Base-by-base conservation (phyloP, 2,329 filamentous ascomycete genomes). In the Penicillium sp. region DNA sequence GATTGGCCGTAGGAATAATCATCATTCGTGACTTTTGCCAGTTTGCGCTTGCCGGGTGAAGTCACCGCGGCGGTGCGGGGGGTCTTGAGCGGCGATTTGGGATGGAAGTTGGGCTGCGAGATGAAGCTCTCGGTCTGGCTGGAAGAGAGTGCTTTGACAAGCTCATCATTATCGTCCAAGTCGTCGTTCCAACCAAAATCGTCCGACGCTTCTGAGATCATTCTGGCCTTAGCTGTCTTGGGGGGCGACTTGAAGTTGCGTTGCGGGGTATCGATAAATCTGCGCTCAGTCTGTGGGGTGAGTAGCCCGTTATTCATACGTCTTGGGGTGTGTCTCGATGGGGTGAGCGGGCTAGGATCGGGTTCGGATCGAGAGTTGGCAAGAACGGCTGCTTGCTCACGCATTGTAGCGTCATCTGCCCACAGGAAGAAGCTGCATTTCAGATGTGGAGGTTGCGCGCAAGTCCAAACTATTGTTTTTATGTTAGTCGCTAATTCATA, bases 381-480 rank as follows among this genome's bases (percentile, higher is more conserved):
- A 59, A 82, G 66, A 6, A 84, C 70, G 23, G 77, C 77, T 11
- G 70, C 71, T 57, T 79, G 78, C 68, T 84, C 81, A 21, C 84
- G 75, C n/a, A 73, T 61, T 61, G 81, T 77, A 15, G 84, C 84
- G 53, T 86, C 82, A 53, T 81, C 78, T 15, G 81, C 78, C 84
- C 84, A 87, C 0, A 87, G 75, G 56, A 87, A 87, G 74, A 87
- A 87, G 5, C 74, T 76, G 66, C 85, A 87, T 40, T 78, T 73
- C 45, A 78, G 72, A 3, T 72, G 65, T 51, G 77, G 72, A 34
- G 74, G 72, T 63, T 79, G 78, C 62, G 84, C 82, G 65, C 84
- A 87, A 4, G 79, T 82, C 62, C 84, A 85, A 69, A 87, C 77
- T 79, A 51, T 41, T 11, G 48, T 15, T 15, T 16, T 15, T 0